Evolutionary conservation across 148 eudicot species (phyloP), one percentile per base, ranked within the genome.

Genomic region (Cornus suecica): DNA sequence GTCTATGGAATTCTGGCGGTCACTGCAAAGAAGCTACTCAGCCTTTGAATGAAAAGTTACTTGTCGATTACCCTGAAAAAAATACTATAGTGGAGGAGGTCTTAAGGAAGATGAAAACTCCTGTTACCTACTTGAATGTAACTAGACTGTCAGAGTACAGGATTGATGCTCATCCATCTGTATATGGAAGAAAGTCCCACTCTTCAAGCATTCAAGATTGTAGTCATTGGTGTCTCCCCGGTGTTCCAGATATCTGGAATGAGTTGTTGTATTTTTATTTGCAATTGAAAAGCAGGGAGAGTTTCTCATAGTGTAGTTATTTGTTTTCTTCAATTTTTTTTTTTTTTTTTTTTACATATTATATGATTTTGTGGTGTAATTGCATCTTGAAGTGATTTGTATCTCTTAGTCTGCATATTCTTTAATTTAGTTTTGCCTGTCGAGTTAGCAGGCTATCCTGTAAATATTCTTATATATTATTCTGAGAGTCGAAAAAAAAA

Each of bases 151-250:
- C 99, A 4, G 89, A 85, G 66, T 92, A 91, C 75, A 81, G 99
- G 77, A 83, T 85, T 72, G 99, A 95, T 69, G 99, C 87, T 54
- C 99, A 94, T 79, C 99, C 99, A 28, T 94, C 99, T 0, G 76
- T 83, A 28, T 88, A 87, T 71, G 99, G 99, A 72, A 85, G 85
- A 78, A 88, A 48, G 32, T 60, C 78, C 18, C 69, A 78, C 27
- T 77, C 86, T 16, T 77, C 77, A 13, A 69, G 82, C 9, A 84
- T 80, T 71, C 90, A 95, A 87, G 99, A 95, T 90, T 95, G 99
- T 79, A 95, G 99, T 83, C 99, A 95, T 75, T 95, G 99, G 97
- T 95, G 99, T 78, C 94, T 95, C 75, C 99, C 99, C 41, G 99
- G 99, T 1, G 89, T 95, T 74, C 98, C 98, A 18, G 98, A 94